Percentiles rank a stretch among this genome's conserved stretches.
phyloP scores from a whole-genome alignment of 2,329 filamentous ascomycete genomes.

The Rhinocladiella similis region DNA sequence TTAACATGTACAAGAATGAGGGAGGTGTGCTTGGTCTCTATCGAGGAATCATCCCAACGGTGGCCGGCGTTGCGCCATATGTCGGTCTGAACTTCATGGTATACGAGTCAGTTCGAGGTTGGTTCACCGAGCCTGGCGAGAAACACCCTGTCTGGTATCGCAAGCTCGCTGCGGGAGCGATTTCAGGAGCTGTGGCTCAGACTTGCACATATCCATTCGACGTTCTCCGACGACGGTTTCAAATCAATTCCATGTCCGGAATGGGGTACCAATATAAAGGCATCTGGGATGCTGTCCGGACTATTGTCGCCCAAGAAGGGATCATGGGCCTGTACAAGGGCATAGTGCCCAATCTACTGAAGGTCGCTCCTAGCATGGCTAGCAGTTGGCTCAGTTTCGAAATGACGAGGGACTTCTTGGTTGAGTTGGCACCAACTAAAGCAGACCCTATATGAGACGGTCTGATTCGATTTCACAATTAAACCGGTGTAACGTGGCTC shows the following conservation, averaged over 20 bases:
- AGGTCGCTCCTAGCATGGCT: constrained; percentile 97
- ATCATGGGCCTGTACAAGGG: constrained; percentile 89
- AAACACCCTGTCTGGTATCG: constrained; percentile 75
- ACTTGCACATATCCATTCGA: constrained; percentile 98
- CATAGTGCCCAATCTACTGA: constrained; percentile 90
- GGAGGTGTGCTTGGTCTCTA: constrained; percentile 86
- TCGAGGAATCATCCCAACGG: constrained; percentile 87
- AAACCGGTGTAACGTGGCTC: neutral
- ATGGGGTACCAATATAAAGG: constrained; percentile 96
- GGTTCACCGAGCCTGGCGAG: constrained; percentile 84
- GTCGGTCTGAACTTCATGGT: constrained; percentile 99
- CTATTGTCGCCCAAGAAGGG: constrained; percentile 83
- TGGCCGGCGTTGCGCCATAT: constrained; percentile 94
- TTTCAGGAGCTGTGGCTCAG: constrained; percentile 95
- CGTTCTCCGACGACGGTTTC: constrained; percentile 89
- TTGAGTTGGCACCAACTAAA: constrained; percentile 38
- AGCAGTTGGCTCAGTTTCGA: constrained; percentile 98
- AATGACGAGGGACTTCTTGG: constrained; percentile 81
- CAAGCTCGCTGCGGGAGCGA: constrained; percentile 84
- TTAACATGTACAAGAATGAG: constrained; percentile 84
- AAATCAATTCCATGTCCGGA: constrained; percentile 98
- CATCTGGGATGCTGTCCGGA: constrained; percentile 76
- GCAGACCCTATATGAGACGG: constrained; percentile 23
- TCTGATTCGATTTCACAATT: neutral
- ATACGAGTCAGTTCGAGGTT: constrained; percentile 83